Conservation (phyloP, 139 green algal genomes). For the Coelastrella sp. region DNA sequence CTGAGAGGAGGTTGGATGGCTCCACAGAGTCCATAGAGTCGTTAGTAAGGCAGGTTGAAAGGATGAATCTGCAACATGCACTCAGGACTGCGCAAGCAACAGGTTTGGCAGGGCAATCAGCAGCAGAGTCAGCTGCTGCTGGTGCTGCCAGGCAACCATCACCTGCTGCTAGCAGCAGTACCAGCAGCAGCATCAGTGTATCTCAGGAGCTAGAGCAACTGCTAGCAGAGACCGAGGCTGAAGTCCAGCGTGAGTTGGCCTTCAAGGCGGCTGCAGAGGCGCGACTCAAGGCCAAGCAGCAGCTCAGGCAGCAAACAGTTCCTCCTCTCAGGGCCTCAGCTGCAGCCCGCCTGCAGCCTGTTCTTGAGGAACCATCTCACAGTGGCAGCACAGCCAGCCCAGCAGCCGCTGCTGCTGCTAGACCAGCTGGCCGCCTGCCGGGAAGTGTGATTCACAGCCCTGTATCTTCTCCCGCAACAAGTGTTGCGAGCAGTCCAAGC, state of each 20-base stretch:
- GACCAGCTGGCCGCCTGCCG: not conserved
- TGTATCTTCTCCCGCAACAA: constrained; percentile 10
- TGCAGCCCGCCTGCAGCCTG: not conserved
- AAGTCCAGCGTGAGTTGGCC: constrained; percentile 32
- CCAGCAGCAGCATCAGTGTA: constrained; percentile 28
- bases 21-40: not conserved
- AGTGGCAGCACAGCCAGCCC: not conserved
- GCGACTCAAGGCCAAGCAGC: not conserved
- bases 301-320: not conserved
- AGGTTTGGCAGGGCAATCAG: not conserved
- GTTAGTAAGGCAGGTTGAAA: not conserved
- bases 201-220: constrained; percentile 38
- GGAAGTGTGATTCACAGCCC: not conserved
- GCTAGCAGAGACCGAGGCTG: constrained; percentile 33
- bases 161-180: not conserved
- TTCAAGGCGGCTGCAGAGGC: constrained; percentile 1
- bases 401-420: not conserved
- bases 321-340: not conserved
- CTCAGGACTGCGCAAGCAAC: not conserved
- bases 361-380: not conserved
- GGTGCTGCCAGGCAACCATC: not conserved
- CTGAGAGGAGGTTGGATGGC: too few relatives aligned
- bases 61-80: not conserved
- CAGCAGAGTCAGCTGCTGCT: not conserved
- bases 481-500: constrained; percentile 3